Base-by-base conservation (phyloP, 306 rosid genomes). In the Calophaca sinica region DNA sequence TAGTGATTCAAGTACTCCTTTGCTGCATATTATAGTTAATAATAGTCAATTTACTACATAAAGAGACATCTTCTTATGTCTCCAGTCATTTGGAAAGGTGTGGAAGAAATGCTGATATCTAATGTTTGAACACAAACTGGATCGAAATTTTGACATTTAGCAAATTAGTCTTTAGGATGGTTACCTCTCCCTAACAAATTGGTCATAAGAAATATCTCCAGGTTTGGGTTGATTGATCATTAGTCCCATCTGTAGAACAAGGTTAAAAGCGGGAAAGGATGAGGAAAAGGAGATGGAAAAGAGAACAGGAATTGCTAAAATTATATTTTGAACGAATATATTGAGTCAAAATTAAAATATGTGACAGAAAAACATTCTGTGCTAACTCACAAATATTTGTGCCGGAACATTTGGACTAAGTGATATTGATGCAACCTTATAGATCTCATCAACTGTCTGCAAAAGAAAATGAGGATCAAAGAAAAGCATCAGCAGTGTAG, bases 361-460 rank as follows among this genome's bases (percentile, higher is more conserved):
- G 62, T 9, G 6, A 36, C 50, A 62, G 49, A 48, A 49, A 82
- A 66, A 70, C 62, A 79, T 67, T 72, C 32, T 45, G 61, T 60
- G 80, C 54, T 65, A 81, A 87, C 98, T 90, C 89, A 96, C 99
- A 87, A 96, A 92, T 86, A 96, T 87, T 77, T 96, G 99, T 84
- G 97, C 99, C 65, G 99, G 96, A 88, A 92, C 99, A 81, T 96
- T 96, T 52, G 99, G 99, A 74, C 97, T 92, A 79, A 96, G 98
- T 35, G 99, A 76, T 83, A 92, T 70, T 0, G 98, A 96, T 49
- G 93, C 93, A 74, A 96, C 85, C 80, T 96, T 96, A 55, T 96
- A 96, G 78, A 96, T 92, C 91, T 96, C 96, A 76, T 96, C 99
- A 65, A 96, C 99, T 39, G 99, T 87, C 99, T 96, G 98, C 86